Conservation (phyloP, 352 stramenopile genomes). For the Globisporangium alternatum region DNA sequence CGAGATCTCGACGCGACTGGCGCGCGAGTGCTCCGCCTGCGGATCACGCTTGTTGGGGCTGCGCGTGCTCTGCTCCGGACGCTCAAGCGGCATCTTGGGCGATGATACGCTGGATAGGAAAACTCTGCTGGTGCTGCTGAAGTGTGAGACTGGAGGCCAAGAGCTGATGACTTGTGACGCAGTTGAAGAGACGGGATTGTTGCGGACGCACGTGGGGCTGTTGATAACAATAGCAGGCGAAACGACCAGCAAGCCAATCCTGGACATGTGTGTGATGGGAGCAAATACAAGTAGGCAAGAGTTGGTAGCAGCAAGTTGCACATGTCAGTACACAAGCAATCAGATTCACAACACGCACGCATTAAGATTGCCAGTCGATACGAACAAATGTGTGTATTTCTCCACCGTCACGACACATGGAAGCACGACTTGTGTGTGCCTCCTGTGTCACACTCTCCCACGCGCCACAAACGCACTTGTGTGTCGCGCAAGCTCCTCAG, state of each 20-base stretch:
- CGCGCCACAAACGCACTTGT: no score
- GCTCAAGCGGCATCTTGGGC: slow-evolving; percentile 11
- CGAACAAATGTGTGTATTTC: neutral
- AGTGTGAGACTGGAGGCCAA: neutral
- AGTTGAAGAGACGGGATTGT: neutral
- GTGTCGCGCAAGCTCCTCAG: no score
- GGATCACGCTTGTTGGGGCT: slow-evolving; percentile 13
- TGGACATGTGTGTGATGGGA: no score
- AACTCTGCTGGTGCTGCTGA: neutral
- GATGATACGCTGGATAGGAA: neutral
- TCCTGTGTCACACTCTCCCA: no score
- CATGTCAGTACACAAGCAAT: neutral
- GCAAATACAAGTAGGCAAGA: no score
- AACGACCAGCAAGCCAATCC: neutral
- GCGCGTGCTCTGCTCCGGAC: slow-evolving; percentile 11
- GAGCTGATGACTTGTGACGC: no score
- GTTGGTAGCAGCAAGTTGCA: no score
- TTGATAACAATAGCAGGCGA: neutral
- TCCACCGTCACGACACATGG: neutral
- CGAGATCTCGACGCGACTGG: slow-evolving; percentile 46
- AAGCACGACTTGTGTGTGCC: neutral
- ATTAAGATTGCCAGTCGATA: neutral
- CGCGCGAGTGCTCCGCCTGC: slow-evolving; percentile 18
- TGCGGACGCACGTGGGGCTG: no score
- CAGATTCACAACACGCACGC: neutral